Evolutionary conservation across 768 basidiomycete genomes (phyloP).

Genomic region (Suillus subalutaceus): DNA sequence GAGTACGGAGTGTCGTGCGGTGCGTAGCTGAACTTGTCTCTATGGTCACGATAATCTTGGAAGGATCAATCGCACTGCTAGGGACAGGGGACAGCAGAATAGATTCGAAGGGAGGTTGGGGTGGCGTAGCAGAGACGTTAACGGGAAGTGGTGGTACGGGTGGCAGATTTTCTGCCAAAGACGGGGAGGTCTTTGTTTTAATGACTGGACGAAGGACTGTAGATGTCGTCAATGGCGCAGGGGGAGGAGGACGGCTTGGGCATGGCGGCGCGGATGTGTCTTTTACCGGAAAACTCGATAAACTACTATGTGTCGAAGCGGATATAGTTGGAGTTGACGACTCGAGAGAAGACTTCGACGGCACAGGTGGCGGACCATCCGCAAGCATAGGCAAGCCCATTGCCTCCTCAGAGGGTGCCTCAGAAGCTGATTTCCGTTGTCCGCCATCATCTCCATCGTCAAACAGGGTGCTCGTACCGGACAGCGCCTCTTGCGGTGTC

Average conservation of each 20-base stretch:
- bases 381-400: constrained; percentile 34
- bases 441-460: constrained; percentile 18
- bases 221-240: constrained; percentile 23
- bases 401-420: constrained; percentile 20
- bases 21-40: constrained; percentile 73
- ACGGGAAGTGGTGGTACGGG: constrained; percentile 54
- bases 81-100: constrained; percentile 67
- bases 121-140: constrained; percentile 47
- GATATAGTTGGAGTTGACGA: not conserved
- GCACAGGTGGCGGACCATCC: constrained; percentile 58
- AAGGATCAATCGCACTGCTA: constrained; percentile 49
- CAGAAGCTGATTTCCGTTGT: constrained; percentile 13
- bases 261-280: constrained; percentile 34
- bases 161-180: constrained; percentile 40
- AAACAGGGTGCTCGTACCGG: constrained; percentile 25
- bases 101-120: constrained; percentile 60
- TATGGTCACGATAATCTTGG: constrained; percentile 67
- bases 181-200: constrained; percentile 25
- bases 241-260: constrained; percentile 36
- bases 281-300: constrained; percentile 27
- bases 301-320: constrained; percentile 37
- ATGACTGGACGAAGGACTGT: constrained; percentile 41
- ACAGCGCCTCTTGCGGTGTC: constrained; percentile 79
- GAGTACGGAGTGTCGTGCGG: constrained; percentile 66
- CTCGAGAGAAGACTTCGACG: constrained; percentile 20